Percentiles rank a stretch among this genome's conserved stretches.
Conservation (phyloP, 1,139 yeast species). For the Debaryomycetaceae sp. region DNA sequence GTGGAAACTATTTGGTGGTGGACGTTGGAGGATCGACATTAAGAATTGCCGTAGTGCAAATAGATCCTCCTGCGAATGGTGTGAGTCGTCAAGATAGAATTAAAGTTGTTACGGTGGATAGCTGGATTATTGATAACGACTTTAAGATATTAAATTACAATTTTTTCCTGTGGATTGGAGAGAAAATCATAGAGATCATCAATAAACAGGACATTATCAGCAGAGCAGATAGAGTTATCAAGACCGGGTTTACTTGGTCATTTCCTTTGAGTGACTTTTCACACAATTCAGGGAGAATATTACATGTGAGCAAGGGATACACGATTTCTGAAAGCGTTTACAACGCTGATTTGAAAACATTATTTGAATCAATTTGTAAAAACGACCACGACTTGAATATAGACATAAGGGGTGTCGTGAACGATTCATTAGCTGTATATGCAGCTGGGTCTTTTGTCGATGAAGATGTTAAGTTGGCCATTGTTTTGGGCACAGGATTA, state of each 20-base stretch:
- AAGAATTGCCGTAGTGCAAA: slow-evolving; percentile 44
- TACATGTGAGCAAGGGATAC: slow-evolving; percentile 52
- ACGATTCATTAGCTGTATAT: slow-evolving; percentile 47
- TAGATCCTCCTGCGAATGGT: slow-evolving; percentile 17
- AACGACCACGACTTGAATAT: slow-evolving; percentile 22
- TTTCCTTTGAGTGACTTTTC: slow-evolving; percentile 49
- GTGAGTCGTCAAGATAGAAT: slow-evolving; percentile 20
- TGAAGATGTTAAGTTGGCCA: slow-evolving; percentile 34
- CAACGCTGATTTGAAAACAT: slow-evolving; percentile 38
- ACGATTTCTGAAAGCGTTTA: slow-evolving; percentile 36
- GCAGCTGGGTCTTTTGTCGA: slow-evolving; percentile 45
- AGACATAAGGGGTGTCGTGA: slow-evolving; percentile 35
- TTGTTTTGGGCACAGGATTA: slow-evolving; percentile 48
- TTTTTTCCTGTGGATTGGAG: slow-evolving; percentile 42
- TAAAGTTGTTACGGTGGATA: slow-evolving; percentile 29
- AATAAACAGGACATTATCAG: slow-evolving; percentile 22
- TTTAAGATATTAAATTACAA: slow-evolving; percentile 33
- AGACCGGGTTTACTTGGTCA: slow-evolving; percentile 57
- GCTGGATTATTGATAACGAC: slow-evolving; percentile 41
- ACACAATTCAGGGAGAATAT: slow-evolving; percentile 44
- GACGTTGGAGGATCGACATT: slow-evolving; percentile 59
- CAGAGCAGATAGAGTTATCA: slow-evolving; percentile 16
- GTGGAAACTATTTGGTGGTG: slow-evolving; percentile 44
- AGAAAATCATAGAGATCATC: slow-evolving; percentile 30
- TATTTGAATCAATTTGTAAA: slow-evolving; percentile 32